phyloP scores from a whole-genome alignment of 495 filamentous ascomycete genomes.

The Thozetella sp. region DNA sequence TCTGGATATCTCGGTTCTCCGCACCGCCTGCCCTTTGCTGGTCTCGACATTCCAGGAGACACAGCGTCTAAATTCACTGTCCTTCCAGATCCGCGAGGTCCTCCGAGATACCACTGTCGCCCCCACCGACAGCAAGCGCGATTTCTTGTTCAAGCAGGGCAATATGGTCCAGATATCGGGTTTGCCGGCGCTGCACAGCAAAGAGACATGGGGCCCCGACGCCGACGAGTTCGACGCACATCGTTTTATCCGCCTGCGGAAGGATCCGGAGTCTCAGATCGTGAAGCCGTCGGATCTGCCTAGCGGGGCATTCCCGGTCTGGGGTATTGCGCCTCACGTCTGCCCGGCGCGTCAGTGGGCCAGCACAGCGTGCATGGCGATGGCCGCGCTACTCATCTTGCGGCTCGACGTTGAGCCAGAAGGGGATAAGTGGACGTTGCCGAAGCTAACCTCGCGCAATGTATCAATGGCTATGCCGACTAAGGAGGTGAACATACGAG shows the following conservation, averaged over 20 bases:
- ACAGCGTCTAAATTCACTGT: conserved; percentile 6
- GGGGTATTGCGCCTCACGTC: conserved; percentile 4
- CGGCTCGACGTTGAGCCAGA: not conserved
- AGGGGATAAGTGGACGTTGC: not conserved
- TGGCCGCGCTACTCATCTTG: not conserved
- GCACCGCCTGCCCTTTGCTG: conserved; percentile 13
- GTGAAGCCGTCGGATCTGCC: conserved; percentile 4
- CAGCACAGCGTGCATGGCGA: not conserved
- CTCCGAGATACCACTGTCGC: not conserved
- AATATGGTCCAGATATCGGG: not conserved
- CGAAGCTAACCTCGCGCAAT: not conserved
- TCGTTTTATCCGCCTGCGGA: not conserved
- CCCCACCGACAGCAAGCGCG: not conserved
- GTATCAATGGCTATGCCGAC: not conserved
- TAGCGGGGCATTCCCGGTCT: not conserved
- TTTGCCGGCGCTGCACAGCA: conserved; percentile 1
- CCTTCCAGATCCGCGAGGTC: conserved; percentile 1
- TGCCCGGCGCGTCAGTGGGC: conserved; percentile 6
- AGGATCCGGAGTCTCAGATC: not conserved
- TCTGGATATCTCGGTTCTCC: conserved; percentile 5
- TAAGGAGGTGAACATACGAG: not conserved
- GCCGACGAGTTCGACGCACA: not conserved
- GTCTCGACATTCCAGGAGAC: conserved; percentile 21
- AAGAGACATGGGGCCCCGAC: conserved; percentile 3
- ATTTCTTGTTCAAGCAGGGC: not conserved